Base-by-base conservation (phyloP, 306 rosid genomes). In the Cucurbita argyrosperma region DNA sequence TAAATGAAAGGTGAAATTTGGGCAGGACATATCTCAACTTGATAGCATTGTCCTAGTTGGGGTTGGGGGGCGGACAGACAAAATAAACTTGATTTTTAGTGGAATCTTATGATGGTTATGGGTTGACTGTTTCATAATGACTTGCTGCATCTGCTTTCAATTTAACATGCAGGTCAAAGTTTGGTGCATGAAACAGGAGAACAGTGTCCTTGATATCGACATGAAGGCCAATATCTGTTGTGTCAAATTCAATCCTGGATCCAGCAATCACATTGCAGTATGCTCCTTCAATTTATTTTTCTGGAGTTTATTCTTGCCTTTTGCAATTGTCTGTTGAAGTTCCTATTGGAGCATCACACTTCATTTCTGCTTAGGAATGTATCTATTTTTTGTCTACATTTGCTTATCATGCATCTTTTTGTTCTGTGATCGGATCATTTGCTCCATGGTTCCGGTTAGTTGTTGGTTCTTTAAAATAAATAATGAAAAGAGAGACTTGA, bases 151-250 rank as follows among this genome's bases (percentile, higher is more conserved):
- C 52, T 76, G 54, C 64, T 71, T 69, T 66, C 71, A 19, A 9
- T 63, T 15, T 77, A 63, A 67, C 78, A 81, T 77, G 77, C 88
- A 94, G 99, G 97, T 91, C 72, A 94, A 94, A 83, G 87, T 94
- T 67, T 94, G 97, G 99, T 88, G 99, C 85, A 94, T 94, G 60
- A 87, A 82, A 62, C 97, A 91, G 88, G 97, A 94, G 83, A 82
- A 92, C 72, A 94, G 97, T 45, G 99, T 88, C 76, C 82, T 87
- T 42, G 89, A 94, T 77, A 94, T 91, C 79, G 99, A 94, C 82
- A 91, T 94, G 97, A 91, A 94, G 89, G 99, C 99, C 23, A 94
- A 94, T 88, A 94, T 94, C 80, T 94, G 99, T 73, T 91, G 96
- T 54, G 99, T 94, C 72, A 91, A 94, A 80, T 94, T 89, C 82